Base-by-base conservation (phyloP, 202 grass and related monocot genomes). In the Setaria italica region DNA sequence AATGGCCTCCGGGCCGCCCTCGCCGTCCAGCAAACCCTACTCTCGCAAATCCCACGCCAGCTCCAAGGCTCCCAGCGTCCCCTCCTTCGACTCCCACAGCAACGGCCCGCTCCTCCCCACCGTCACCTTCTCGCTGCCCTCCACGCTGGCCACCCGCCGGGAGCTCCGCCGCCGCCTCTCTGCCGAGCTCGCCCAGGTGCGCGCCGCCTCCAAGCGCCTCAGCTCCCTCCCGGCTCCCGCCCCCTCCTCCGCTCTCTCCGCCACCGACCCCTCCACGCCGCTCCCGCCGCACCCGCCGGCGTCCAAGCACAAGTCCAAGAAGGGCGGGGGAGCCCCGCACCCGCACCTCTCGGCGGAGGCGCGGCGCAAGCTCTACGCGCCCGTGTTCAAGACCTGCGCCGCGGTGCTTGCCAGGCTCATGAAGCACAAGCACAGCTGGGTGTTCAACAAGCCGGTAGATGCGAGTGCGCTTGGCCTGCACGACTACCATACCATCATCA, bases 381-480 rank as follows among this genome's bases (percentile, higher is more conserved):
- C 90, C 62, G 86, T 85, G 6, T 99, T 97, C 80, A 96, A 88
- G 88, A 96, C 66, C 79, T 99, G 97, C 72, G 64, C 55, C 80
- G 33, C 84, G 19, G n/a, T 93, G 66, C 92, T 99, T 6, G n/a
- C 84, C 13, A 97, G 89, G 92, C 76, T 99, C 7, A 97, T 97
- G 93, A 99, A 90, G 78, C 94, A 99, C 80, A 90, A 89, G 56
- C 92, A 94, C 73, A 87, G 97, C 11, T 99, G 97, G 97, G 91
- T 99, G 46, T 99, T 99, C 80, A 97, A 99, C 82, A 89, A 63
- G 58, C 94, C 97, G 9, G 97, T 99, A 15, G 97, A 99, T 55
- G 97, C 83, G 56, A 93, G 85, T 25, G 92, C 78, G 32, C 94
- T 99, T 2, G 90, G 97, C 14, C 82, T 99, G 57, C 89, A 91